Conservation (phyloP, 140 eudicot species). For the Erigeron philadelphicus region DNA sequence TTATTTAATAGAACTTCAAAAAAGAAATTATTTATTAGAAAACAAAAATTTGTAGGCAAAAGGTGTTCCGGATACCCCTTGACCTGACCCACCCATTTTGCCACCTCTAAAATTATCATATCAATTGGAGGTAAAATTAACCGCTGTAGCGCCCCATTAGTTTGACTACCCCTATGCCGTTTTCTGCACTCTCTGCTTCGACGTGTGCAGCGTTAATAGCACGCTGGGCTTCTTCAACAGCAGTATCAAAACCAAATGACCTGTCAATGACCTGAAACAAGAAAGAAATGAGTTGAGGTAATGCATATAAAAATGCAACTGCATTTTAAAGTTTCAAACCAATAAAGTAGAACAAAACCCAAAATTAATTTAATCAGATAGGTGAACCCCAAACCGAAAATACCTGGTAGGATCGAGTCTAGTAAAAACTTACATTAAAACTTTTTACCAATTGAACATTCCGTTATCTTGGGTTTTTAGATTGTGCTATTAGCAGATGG, state of each 20-base stretch:
- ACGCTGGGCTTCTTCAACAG: constrained; percentile 97
- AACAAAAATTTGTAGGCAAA: not conserved
- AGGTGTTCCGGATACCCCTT: not conserved
- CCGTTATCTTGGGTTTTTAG: no score
- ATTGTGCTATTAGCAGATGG: no score
- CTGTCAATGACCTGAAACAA: constrained; percentile 72
- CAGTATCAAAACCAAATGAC: constrained; percentile 96
- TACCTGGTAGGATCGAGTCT: not conserved
- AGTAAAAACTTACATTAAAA: not conserved
- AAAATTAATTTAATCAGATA: not conserved
- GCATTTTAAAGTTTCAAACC: not conserved
- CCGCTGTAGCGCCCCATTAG: constrained; percentile 96
- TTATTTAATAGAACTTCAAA: not conserved
- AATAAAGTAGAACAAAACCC: not conserved
- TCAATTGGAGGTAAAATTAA: constrained; percentile 25
- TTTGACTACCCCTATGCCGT: constrained; percentile 87
- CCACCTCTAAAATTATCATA: not conserved
- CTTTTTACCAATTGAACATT: not conserved
- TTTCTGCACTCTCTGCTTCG: constrained; percentile 87
- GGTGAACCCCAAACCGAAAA: not conserved
- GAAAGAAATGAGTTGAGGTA: constrained; percentile 1
- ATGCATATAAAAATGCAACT: constrained; percentile 7
- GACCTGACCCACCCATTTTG: not conserved
- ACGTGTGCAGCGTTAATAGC: constrained; percentile 96
- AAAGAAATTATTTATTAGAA: no score